Conservation (phyloP, 176 grass and related monocot species). For the Eleusine indica region DNA sequence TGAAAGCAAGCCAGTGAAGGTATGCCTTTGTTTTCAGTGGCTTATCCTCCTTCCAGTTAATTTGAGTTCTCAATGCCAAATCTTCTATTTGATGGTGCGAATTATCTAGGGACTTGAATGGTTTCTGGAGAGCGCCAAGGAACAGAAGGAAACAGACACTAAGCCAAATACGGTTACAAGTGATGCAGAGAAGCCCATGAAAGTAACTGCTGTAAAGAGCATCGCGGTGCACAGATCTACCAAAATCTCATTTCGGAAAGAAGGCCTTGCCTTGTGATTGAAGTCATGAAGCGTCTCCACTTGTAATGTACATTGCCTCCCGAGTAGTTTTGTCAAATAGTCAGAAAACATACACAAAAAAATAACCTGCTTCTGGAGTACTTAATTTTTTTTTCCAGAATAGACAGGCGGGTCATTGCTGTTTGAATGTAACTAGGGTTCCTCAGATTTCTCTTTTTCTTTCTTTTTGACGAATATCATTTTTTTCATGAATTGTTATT, state of each 20-base stretch:
- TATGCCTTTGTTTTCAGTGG: slow-evolving; percentile 7
- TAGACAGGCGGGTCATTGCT: neutral
- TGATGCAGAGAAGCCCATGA: slow-evolving; percentile 54
- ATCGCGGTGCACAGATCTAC: slow-evolving; percentile 67
- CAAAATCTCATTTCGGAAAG: slow-evolving; percentile 60
- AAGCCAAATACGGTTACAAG: slow-evolving; percentile 35
- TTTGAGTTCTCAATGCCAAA: neutral
- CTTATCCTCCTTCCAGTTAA: neutral
- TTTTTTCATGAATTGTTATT: slow-evolving; percentile 17
- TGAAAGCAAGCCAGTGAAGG: slow-evolving; percentile 68
- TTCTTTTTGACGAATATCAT: neutral
- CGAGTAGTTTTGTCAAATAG: slow-evolving; percentile 23
- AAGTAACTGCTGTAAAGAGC: slow-evolving; percentile 35
- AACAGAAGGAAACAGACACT: slow-evolving; percentile 30
- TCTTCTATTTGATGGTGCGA: slow-evolving; percentile 12
- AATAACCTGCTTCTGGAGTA: slow-evolving; percentile 35
- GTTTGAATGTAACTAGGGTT: neutral
- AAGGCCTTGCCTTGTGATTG: slow-evolving; percentile 63
- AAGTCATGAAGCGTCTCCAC: neutral
- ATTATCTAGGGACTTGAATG: slow-evolving; percentile 59
- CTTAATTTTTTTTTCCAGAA: slow-evolving; percentile 11
- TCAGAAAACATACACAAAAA: slow-evolving; percentile 22
- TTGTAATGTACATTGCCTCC: slow-evolving; percentile 28
- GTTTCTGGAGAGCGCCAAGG: slow-evolving; percentile 46
- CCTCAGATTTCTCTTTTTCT: neutral